Evolutionary conservation across 352 stramenopile species (phyloP).

Genomic region (Elongisporangium undulatum): DNA sequence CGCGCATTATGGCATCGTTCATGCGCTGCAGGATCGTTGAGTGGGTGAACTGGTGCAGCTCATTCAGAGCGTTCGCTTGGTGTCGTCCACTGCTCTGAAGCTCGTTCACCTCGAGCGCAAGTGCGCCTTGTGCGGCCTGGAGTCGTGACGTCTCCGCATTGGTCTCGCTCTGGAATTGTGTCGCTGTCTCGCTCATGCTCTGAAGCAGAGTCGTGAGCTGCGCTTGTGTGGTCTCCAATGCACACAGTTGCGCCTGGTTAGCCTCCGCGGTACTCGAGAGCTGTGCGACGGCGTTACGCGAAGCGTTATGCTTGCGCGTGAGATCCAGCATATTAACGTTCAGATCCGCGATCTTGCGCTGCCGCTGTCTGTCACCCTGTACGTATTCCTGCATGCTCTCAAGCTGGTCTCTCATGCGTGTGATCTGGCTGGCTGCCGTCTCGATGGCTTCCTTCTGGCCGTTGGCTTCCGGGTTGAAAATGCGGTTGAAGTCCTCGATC

Average conservation of each 20-base stretch:
- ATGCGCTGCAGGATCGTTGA: slow-evolving; percentile 29
- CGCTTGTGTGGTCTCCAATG: slow-evolving; percentile 13
- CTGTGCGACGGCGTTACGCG: slow-evolving; percentile 33
- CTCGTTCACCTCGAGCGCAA: slow-evolving; percentile 19
- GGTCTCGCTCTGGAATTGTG: slow-evolving; percentile 12
- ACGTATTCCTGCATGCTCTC: slow-evolving; percentile 40
- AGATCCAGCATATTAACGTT: slow-evolving; percentile 46
- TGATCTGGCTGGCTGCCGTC: slow-evolving; percentile 31
- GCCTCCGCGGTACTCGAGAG: slow-evolving; percentile 26
- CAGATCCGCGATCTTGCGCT: slow-evolving; percentile 43
- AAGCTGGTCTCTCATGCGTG: slow-evolving; percentile 52
- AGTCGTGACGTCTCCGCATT: slow-evolving; percentile 15
- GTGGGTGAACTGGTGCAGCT: slow-evolving; percentile 44
- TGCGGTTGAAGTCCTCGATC: slow-evolving; percentile 58
- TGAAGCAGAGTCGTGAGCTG: slow-evolving; percentile 14
- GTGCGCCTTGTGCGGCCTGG: slow-evolving; percentile 7
- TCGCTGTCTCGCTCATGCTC: slow-evolving; percentile 13
- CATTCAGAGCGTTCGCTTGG: slow-evolving; percentile 19
- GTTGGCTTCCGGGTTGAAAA: slow-evolving; percentile 53
- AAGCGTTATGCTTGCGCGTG: slow-evolving; percentile 39
- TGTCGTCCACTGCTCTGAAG: slow-evolving; percentile 25
- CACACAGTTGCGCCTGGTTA: slow-evolving; percentile 18
- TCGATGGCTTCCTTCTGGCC: slow-evolving; percentile 47
- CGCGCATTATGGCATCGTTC: slow-evolving; percentile 26
- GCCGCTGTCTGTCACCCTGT: slow-evolving; percentile 32